Conservation (phyloP, 1,284 basidiomycete species). For the Somion occarium region DNA sequence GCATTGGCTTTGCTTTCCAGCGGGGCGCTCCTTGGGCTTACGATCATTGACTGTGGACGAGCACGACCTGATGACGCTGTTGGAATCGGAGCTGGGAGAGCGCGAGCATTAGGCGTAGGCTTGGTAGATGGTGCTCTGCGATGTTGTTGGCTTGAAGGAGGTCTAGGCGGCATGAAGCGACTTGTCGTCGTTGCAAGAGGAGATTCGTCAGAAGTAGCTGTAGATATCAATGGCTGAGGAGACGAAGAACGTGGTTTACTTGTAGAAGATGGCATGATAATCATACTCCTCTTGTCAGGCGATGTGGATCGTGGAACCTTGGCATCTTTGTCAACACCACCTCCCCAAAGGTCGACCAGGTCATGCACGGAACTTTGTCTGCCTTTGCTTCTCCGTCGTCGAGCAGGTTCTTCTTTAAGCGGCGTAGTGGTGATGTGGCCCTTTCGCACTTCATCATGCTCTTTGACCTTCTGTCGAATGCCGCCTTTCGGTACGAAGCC, state of each 20-base stretch:
- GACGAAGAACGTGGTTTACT: conserved; percentile 13
- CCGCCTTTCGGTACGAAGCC: conserved; percentile 18
- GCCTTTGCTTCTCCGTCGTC: conserved; percentile 32
- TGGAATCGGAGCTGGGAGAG: conserved; percentile 15
- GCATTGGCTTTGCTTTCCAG: conserved; percentile 25
- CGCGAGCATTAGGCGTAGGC: conserved; percentile 10
- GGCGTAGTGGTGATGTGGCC: not conserved
- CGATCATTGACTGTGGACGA: conserved; percentile 73
- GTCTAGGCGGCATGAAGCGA: conserved; percentile 13
- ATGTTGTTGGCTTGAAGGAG: conserved; percentile 25
- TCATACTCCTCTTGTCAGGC: conserved; percentile 22
- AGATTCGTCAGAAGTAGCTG: conserved; percentile 14
- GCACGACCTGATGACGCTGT: conserved; percentile 21
- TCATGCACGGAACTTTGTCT: conserved; percentile 78
- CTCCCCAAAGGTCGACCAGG: conserved; percentile 71
- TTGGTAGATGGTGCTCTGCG: conserved; percentile 15
- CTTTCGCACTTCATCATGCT: not conserved
- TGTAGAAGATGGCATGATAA: conserved; percentile 22
- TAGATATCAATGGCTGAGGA: conserved; percentile 20
- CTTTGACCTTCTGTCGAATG: conserved; percentile 2
- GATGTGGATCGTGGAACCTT: conserved; percentile 15
- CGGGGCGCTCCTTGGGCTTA: conserved; percentile 50
- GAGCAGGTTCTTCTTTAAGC: not conserved
- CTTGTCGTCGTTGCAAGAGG: conserved; percentile 11
- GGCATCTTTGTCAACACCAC: conserved; percentile 32